phyloP scores from a whole-genome alignment of 2,329 filamentous ascomycete genomes.

The Chaetomium strumarium region DNA sequence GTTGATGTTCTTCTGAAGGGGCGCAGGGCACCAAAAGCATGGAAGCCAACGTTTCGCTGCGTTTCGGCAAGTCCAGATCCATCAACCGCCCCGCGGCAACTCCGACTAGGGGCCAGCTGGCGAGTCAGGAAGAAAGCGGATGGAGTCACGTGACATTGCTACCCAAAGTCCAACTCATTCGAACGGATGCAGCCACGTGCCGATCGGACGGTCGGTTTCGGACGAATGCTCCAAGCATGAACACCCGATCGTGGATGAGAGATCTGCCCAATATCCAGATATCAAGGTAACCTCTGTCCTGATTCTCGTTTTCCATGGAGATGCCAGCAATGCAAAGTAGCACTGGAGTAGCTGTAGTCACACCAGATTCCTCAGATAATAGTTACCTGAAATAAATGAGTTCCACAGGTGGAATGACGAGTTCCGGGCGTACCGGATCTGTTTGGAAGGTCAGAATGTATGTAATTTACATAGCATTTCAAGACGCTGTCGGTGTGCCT shows the following conservation, averaged over 20 bases:
- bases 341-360: too few relatives aligned
- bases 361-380: too few relatives aligned
- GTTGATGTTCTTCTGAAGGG: constrained; percentile 9
- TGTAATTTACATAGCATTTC: background rate
- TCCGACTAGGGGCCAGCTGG: background rate
- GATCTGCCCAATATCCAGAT: too few relatives aligned
- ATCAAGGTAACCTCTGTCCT: too few relatives aligned
- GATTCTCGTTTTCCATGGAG: too few relatives aligned
- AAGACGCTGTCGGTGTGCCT: constrained; percentile 11
- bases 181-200: background rate
- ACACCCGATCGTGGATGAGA: too few relatives aligned
- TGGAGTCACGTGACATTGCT: constrained; percentile 13
- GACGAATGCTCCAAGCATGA: background rate
- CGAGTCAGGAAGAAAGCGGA: constrained; percentile 14
- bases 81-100: constrained; percentile 12
- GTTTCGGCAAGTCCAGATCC: constrained; percentile 14
- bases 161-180: background rate
- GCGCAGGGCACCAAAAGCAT: constrained; percentile 23
- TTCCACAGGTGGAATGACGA: background rate
- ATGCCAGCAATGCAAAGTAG: too few relatives aligned
- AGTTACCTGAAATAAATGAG: too few relatives aligned
- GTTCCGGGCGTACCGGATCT: too few relatives aligned
- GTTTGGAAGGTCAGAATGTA: too few relatives aligned
- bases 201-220: constrained; percentile 3
- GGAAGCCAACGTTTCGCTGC: constrained; percentile 17